Percentiles rank a stretch among this genome's conserved stretches.
Conservation (phyloP, 169 alveolate genomes). For the Plasmodium yoelii region DNA sequence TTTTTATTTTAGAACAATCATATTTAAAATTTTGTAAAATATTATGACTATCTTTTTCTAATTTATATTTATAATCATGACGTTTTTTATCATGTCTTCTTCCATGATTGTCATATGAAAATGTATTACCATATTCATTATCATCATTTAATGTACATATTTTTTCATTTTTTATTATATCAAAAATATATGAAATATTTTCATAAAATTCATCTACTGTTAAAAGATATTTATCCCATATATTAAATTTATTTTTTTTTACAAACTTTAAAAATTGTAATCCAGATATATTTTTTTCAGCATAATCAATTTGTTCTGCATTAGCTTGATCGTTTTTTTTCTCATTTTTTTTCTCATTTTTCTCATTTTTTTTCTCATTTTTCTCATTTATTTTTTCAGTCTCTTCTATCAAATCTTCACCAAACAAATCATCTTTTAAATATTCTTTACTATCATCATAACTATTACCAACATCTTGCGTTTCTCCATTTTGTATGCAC, state of each 20-base stretch:
- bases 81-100: slow-evolving; percentile 64
- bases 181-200: slow-evolving; percentile 76
- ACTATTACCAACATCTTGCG: neutral
- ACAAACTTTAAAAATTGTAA: slow-evolving; percentile 46
- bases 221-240: slow-evolving; percentile 71
- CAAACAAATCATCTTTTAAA: slow-evolving; percentile 57
- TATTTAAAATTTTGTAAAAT: slow-evolving; percentile 27
- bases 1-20: slow-evolving; percentile 52
- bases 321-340: neutral
- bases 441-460: neutral
- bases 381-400: no score
- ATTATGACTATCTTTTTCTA: slow-evolving; percentile 8
- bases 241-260: slow-evolving; percentile 66
- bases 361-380: neutral
- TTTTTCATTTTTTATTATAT: slow-evolving; percentile 68
- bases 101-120: slow-evolving; percentile 19
- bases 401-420: slow-evolving; percentile 39
- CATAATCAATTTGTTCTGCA: neutral
- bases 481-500: slow-evolving; percentile 35
- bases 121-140: slow-evolving; percentile 31
- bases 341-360: slow-evolving; percentile 1
- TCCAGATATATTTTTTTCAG: slow-evolving; percentile 43
- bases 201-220: slow-evolving; percentile 78
- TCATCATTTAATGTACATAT: slow-evolving; percentile 66
- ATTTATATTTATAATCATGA: slow-evolving; percentile 21